Percentiles rank a stretch among this genome's conserved stretches.
phyloP scores from a whole-genome alignment of 2,329 filamentous ascomycete genomes.

The Phaeosphaeria sp. region DNA sequence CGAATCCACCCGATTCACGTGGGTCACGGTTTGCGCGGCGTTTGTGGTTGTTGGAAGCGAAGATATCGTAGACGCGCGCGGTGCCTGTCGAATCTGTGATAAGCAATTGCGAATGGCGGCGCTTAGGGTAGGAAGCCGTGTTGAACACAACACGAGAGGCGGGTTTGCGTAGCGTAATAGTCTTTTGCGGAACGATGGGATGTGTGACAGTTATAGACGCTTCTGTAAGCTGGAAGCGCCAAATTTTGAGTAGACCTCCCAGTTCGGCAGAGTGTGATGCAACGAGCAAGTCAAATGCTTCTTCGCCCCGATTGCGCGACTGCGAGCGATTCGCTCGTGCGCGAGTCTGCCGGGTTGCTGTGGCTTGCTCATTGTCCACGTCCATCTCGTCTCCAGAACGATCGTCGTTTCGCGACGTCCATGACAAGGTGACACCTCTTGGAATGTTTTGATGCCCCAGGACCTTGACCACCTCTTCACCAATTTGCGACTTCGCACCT shows the following conservation, averaged over 20 bases:
- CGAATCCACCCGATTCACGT: conserved; percentile 34
- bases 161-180: conserved; percentile 56
- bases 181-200: conserved; percentile 53
- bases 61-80: conserved; percentile 64
- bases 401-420: conserved; percentile 48
- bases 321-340: conserved; percentile 29
- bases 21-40: conserved; percentile 21
- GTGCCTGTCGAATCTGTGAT: conserved; percentile 62
- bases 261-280: conserved; percentile 51
- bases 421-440: conserved; percentile 59
- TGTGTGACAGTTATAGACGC: conserved; percentile 45
- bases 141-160: conserved; percentile 62
- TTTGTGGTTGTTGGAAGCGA: conserved; percentile 44
- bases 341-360: conserved; percentile 23
- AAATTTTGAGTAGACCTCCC: conserved; percentile 50
- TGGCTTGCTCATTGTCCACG: conserved; percentile 38
- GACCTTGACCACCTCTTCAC: conserved; percentile 58
- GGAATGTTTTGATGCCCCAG: conserved; percentile 60
- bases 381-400: conserved; percentile 44
- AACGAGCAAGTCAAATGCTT: conserved; percentile 50
- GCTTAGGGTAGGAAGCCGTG: conserved; percentile 58
- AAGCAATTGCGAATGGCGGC: conserved; percentile 61
- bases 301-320: conserved; percentile 22
- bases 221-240: conserved; percentile 48
- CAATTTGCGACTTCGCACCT: conserved; percentile 35